Conservation (phyloP, 495 filamentous ascomycete species). For the Xylaria telfairii region DNA sequence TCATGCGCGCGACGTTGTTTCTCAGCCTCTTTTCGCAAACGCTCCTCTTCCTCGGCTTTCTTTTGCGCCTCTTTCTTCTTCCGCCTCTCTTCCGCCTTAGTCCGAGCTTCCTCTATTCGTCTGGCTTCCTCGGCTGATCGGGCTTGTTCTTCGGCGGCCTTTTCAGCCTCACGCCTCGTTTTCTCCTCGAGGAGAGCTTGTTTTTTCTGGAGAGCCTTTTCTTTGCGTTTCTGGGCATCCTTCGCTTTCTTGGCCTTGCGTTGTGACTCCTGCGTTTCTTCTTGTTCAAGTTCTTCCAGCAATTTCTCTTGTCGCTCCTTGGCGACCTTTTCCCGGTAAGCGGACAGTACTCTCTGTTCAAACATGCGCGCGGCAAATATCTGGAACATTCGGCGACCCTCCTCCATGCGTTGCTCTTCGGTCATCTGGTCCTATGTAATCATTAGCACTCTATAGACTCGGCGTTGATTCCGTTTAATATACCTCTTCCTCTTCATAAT, state of each 20-base stretch:
- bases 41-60: slow-evolving; percentile 88
- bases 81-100: slow-evolving; percentile 84
- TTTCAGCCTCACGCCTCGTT: slow-evolving; percentile 82
- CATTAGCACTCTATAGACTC: slow-evolving; percentile 38
- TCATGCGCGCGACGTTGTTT: slow-evolving; percentile 79
- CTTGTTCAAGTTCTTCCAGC: slow-evolving; percentile 88
- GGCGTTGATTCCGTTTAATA: slow-evolving; percentile 32
- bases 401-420: slow-evolving; percentile 98
- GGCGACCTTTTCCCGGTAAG: slow-evolving; percentile 95
- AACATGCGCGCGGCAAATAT: slow-evolving; percentile 99
- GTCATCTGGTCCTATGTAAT: slow-evolving; percentile 85
- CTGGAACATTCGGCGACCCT: slow-evolving; percentile 98
- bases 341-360: slow-evolving; percentile 94
- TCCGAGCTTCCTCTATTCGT: slow-evolving; percentile 77
- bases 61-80: slow-evolving; percentile 93
- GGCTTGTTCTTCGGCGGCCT: slow-evolving; percentile 87
- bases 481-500: slow-evolving; percentile 88
- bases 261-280: slow-evolving; percentile 73
- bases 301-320: slow-evolving; percentile 90
- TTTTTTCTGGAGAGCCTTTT: slow-evolving; percentile 84
- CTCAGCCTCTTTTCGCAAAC: slow-evolving; percentile 77
- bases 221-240: slow-evolving; percentile 91
- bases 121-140: slow-evolving; percentile 76
- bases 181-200: slow-evolving; percentile 89
- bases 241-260: slow-evolving; percentile 91